Percentiles rank a stretch among this genome's conserved stretches.
Evolutionary conservation across 257 asterid genomes (phyloP).

Genomic region (Nicotiana noctiflora): DNA sequence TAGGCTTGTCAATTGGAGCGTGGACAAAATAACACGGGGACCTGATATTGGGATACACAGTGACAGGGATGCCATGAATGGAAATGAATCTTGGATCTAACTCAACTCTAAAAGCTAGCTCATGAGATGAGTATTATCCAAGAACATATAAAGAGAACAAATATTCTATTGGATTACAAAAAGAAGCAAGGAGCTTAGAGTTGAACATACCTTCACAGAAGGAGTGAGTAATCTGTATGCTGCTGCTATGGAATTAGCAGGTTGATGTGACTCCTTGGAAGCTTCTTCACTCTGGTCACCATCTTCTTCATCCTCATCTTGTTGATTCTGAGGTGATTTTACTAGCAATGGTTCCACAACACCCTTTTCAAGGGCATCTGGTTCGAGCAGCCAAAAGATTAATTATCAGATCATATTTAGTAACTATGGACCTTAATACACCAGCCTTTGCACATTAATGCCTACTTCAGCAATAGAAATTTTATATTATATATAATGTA

Average conservation of each 20-base stretch:
- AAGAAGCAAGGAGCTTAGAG: not conserved
- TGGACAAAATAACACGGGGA: too few relatives aligned
- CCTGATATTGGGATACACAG: too few relatives aligned
- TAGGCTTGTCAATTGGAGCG: too few relatives aligned
- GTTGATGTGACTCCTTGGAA: constrained; percentile 53
- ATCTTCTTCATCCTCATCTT: constrained; percentile 53
- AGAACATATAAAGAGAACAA: too few relatives aligned
- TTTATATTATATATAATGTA: not conserved
- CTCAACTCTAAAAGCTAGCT: too few relatives aligned
- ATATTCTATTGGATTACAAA: not conserved
- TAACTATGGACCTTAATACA: not conserved
- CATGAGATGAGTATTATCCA: too few relatives aligned
- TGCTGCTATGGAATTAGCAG: constrained; percentile 70
- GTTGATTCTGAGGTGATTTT: constrained; percentile 29
- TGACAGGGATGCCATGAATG: too few relatives aligned
- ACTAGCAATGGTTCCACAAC: constrained; percentile 62
- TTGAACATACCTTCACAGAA: constrained; percentile 69
- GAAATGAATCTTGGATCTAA: too few relatives aligned
- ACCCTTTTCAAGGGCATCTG: constrained; percentile 76
- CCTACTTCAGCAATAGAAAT: not conserved
- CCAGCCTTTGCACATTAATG: not conserved
- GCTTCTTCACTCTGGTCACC: constrained; percentile 79
- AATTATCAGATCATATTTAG: not conserved
- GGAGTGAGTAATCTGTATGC: constrained; percentile 95
- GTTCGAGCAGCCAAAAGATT: not conserved